Percentiles rank a stretch among this genome's conserved stretches.
Evolutionary conservation across 2,329 filamentous ascomycete species (phyloP).

Genomic region (Sclerotiophoma versabilis): DNA sequence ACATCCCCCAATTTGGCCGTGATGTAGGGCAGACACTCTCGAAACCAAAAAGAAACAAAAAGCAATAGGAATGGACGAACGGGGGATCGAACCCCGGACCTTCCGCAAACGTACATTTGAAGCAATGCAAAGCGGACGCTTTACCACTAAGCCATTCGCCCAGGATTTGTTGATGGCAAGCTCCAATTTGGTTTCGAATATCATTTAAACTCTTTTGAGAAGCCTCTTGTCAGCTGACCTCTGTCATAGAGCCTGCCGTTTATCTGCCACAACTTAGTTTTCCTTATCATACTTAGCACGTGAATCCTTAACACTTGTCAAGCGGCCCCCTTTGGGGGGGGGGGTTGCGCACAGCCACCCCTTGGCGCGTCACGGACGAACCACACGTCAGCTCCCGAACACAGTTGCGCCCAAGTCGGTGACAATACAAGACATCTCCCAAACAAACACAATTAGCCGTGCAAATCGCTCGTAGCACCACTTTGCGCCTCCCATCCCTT

Average conservation of each 20-base stretch:
- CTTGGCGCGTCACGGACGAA: conserved; percentile 16
- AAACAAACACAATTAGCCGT: conserved; percentile 1
- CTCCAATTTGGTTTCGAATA: too few species aligned
- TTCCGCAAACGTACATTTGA: conserved; percentile 27
- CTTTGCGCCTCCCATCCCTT: not conserved
- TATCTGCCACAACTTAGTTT: too few species aligned
- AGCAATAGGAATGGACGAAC: conserved; percentile 26
- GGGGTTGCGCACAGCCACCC: conserved; percentile 11
- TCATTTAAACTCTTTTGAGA: too few species aligned
- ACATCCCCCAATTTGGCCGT: too few species aligned
- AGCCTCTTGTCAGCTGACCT: too few species aligned
- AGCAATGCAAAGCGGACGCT: conserved; percentile 43
- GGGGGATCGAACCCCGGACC: conserved; percentile 41
- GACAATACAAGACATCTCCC: conserved; percentile 11
- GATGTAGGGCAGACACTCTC: too few species aligned
- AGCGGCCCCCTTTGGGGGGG: too few species aligned
- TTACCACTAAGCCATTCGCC: conserved; percentile 40
- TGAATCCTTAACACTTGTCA: too few species aligned
- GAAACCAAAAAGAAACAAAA: not conserved
- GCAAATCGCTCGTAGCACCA: conserved; percentile 2
- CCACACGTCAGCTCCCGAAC: conserved; percentile 21
- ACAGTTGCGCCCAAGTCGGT: conserved; percentile 14
- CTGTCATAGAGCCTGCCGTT: too few species aligned
- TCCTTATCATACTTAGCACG: too few species aligned
- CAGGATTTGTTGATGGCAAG: not conserved